Evolutionary conservation across 2,329 filamentous ascomycete species (phyloP), one percentile per base, ranked within the genome.

Genomic region (Colletotrichum musicola): DNA sequence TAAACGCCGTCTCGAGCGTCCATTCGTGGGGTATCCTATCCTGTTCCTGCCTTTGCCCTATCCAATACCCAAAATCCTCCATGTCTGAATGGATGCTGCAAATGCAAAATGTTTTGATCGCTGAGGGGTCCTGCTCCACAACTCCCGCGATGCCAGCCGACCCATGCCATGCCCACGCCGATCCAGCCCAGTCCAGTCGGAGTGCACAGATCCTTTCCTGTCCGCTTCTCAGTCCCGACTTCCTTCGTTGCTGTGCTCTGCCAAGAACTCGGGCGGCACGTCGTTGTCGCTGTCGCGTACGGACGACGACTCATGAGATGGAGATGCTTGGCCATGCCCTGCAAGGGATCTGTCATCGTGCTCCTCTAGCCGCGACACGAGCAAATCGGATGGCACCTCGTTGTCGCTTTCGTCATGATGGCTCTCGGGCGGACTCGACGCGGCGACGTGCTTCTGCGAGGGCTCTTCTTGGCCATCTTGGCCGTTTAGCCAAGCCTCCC

Each of bases 211-310:
- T 35, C 7, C 30, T 7, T 20, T 10, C 10, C 14, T 50, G 38
- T 20, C 62, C 58, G 20, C 13, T 25, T 25, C 22, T 62, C 58
- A 63, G 35, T 68, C 62, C 14, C 64, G 59, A 16, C 59, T 22
- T 4, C 47, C 61, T 20, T 69, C 63, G 12, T 73, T 55, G 25
- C 56, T 71, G 47, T 85, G 82, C 72, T 86, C 83, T 12, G 82
- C 82, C 6, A 88, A 71, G 71, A 89, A 87, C 66, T 88, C 85
- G 0, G 78, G 77, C 1, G 86, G 85, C 7, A 88, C 81, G 59
- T 85, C 85, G 56, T 85, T 85, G 68, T 83, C 83, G 71, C 80
- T 83, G 47, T 79, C 79, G 58, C 77, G 73, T 55, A 75, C 74
- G 13, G 51, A 54, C 20, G 67, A 54, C 7, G 67, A 54, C 25